phyloP scores from a whole-genome alignment of 495 filamentous ascomycete species.

The Aeminium ludgeri region DNA sequence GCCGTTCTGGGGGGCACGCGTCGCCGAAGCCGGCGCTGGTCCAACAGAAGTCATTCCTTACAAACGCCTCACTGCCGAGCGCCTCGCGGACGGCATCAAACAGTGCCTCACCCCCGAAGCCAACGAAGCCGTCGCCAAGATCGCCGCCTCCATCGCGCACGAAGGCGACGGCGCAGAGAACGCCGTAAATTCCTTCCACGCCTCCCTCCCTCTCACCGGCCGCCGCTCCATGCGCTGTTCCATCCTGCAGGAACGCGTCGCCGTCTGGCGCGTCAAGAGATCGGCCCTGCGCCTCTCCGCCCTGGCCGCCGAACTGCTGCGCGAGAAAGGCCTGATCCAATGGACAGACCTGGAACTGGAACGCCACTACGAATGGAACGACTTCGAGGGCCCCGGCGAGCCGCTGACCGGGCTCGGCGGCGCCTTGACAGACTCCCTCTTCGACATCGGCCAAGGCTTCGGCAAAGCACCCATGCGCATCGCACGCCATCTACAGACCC shows the following conservation, averaged over 20 bases:
- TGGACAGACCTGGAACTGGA: conserved; percentile 49
- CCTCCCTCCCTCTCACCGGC: conserved; percentile 38
- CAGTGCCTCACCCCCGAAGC: conserved; percentile 46
- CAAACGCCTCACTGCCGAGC: conserved; percentile 46
- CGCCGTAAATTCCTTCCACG: conserved; percentile 55
- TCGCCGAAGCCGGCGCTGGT: conserved; percentile 48
- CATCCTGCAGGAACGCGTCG: conserved; percentile 44
- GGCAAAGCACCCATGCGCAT: conserved; percentile 41
- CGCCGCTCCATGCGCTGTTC: conserved; percentile 49
- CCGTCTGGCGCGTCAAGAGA: conserved; percentile 49
- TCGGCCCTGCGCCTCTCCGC: conserved; percentile 42
- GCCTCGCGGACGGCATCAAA: conserved; percentile 50
- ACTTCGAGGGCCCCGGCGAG: conserved; percentile 62
- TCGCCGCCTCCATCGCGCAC: conserved; percentile 42
- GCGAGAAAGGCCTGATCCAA: conserved; percentile 39
- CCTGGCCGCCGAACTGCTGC: conserved; percentile 47
- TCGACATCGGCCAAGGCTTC: conserved; percentile 38
- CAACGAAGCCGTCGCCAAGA: conserved; percentile 35
- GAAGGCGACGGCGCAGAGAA: conserved; percentile 63
- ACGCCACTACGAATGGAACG: conserved; percentile 59
- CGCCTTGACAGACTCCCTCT: conserved; percentile 37
- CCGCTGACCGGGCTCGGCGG: conserved; percentile 48
- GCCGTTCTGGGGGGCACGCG: conserved; percentile 68
- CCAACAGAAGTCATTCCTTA: conserved; percentile 51
- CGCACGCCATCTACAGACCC: too few species aligned